Evolutionary conservation across 257 asterid genomes (phyloP), one percentile per base, ranked within the genome.

Genomic region (Lithospermum erythrorhizon): DNA sequence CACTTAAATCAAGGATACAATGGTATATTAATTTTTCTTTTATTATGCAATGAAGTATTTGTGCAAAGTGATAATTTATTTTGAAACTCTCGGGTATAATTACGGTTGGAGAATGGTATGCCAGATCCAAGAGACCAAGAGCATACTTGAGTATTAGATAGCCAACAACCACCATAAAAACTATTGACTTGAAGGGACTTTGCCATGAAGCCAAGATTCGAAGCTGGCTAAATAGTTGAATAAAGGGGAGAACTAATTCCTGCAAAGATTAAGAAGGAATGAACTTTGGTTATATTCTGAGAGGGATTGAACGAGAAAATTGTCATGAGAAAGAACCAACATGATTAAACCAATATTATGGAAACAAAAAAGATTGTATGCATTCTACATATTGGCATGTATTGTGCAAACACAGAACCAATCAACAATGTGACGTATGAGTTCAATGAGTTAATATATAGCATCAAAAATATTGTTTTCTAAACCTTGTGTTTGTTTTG

Each of bases 231-330:
- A 65, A 76, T 56, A 65, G 61, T 70, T 65, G 76, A 51, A 78
- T 62, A 55, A 86, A 76, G 51, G 94, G 95, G 65, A 76, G 78
- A 71, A 89, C 83, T 85, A 89, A 77, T 74, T 82, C 97, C 97
- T 89, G 64, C 60, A 68, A 56, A 65, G 32, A 72, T 63, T 70
- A 56, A 69, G 63, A 19, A 58, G 60, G 53, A n/a, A 57, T 53
- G 24, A 19, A 5, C 53, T 20, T 14, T 25, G 57, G 45, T 61
- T 37, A 21, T 63, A 55, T 65, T 72, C 61, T 64, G 48, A 68
- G 55, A 54, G 45, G 52, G 25, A n/a, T 53, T 20, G 25, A 53
- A n/a, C 23, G 9, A n/a, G 1, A 53, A 9, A 53, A 53, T 18
- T 53, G 14, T 19, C 17, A 41, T 41, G 49, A 41, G 5, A 41